Base-by-base conservation (phyloP, 176 grass and related monocot genomes). In the Cenchrus americanus region DNA sequence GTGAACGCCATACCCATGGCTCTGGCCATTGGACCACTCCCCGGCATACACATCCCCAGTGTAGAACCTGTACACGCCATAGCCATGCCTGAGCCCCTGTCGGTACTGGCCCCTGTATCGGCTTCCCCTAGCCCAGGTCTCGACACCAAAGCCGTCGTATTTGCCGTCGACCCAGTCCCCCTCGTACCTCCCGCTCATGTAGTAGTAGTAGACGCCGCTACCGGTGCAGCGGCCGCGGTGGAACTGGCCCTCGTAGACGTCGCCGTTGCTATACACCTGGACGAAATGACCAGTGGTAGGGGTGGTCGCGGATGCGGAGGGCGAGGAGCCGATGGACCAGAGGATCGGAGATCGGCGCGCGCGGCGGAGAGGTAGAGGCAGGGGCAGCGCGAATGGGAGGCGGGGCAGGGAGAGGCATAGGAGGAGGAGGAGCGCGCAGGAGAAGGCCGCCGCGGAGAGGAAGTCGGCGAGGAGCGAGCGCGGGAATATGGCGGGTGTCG, bases 101-200 rank as follows among this genome's bases (percentile, higher is more conserved):
- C 86, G 80, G 65, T 96, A 96, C 81, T 99, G 96, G 23, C 96
- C 96, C n/a, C 93, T 74, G 78, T 99, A 99, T 0, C 96, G 82
- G 85, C 96, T 99, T 4, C 96, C 96, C 61, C 96, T 90, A 6
- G 89, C 93, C 96, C 96, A 99, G 19, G 96, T 96, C 88, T 99
- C 96, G n/a, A 99, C 96, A 47, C 96, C 96, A 44, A 63, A 92
- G 14, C 96, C 91, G n/a, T 99, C 96, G 17, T 99, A 96, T 75
- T 94, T 99, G 66, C 90, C 93, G 14, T 95, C 93, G 51, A 95
- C 70, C 96, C 96, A 98, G 66, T 94, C 89, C 10, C 96, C 96
- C 77, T 99, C 96, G 44, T 96, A 99, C 69, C 93, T 90, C 64
- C 96, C 96, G 84, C 96, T 99, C 96, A 99, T 99, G 86, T 93